Percentiles rank a stretch among this genome's conserved stretches.
These are phyloP conservation scores for Melianthus villosus DNA, from an alignment of 441 rosid species.

Conservation along the genomic window DNA sequence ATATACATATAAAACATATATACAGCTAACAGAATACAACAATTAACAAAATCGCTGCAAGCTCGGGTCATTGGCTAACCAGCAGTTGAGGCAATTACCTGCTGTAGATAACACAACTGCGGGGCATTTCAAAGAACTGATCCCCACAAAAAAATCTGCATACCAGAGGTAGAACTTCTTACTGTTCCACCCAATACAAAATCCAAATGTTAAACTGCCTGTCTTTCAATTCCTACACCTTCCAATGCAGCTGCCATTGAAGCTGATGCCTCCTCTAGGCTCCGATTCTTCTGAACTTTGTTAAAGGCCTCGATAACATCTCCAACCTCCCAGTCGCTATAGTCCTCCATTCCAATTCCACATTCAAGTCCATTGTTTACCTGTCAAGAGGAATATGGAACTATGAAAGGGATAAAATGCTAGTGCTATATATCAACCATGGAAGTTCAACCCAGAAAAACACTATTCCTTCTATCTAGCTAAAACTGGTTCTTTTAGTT, in stretches of 20 bases:
- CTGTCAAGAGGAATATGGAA: conserved; percentile 25
- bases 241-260: conserved; percentile 74
- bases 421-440: neutral
- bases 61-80: neutral
- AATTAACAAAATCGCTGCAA: conserved; percentile 6
- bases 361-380: conserved; percentile 82
- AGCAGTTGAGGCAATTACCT: neutral
- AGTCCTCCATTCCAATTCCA: conserved; percentile 58
- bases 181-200: neutral
- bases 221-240: conserved; percentile 32
- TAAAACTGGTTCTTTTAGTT: too few relatives aligned
- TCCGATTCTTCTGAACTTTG: conserved; percentile 58
- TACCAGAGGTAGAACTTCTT: neutral
- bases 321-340: conserved; percentile 62
- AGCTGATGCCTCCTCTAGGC: conserved; percentile 91
- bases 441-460: neutral
- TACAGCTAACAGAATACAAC: conserved; percentile 8
- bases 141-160: too few relatives aligned
- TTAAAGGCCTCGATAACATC: conserved; percentile 61
- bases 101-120: neutral
- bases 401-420: neutral
- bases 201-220: conserved; percentile 7
- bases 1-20: too few relatives aligned
- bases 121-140: neutral
- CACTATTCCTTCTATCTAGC: too few relatives aligned